phyloP scores from a whole-genome alignment of 2,329 filamentous ascomycete genomes.

The Cercospora janseana region DNA sequence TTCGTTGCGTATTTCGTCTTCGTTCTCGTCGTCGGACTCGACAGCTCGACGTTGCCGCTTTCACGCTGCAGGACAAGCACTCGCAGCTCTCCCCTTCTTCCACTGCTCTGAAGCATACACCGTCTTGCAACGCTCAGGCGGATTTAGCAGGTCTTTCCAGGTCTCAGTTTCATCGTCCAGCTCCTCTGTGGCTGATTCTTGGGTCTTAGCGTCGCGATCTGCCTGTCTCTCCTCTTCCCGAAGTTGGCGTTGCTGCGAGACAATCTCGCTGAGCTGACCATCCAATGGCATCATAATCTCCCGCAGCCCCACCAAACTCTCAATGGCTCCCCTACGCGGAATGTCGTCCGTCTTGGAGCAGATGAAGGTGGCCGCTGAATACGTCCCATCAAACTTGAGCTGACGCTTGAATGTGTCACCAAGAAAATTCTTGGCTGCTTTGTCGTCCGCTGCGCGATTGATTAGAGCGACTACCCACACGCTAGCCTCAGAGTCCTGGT shows the following conservation, averaged over 20 bases:
- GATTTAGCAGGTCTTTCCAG: conserved; percentile 46
- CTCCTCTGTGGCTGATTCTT: conserved; percentile 38
- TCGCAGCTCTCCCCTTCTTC: conserved; percentile 37
- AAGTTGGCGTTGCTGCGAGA: conserved; percentile 23
- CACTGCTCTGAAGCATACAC: conserved; percentile 42
- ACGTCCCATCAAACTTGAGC: conserved; percentile 58
- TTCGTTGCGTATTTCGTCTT: conserved; percentile 19
- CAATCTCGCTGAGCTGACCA: conserved; percentile 31
- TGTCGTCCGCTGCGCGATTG: conserved; percentile 59
- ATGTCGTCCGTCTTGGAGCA: conserved; percentile 65
- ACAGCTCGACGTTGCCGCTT: conserved; percentile 22
- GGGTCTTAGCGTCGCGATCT: conserved; percentile 39
- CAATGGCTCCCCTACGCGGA: conserved; percentile 46
- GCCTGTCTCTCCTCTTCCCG: conserved; percentile 31
- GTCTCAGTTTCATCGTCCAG: conserved; percentile 46
- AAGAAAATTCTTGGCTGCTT: conserved; percentile 56
- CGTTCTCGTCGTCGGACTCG: conserved; percentile 31
- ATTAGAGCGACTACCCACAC: conserved; percentile 64
- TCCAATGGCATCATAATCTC: conserved; percentile 33
- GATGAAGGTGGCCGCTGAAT: conserved; percentile 58
- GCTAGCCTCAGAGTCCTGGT: conserved; percentile 49
- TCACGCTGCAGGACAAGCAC: conserved; percentile 8
- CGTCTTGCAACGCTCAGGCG: conserved; percentile 43
- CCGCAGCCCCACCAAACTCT: conserved; percentile 41
- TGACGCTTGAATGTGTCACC: conserved; percentile 59